A percentile compares a stretch with the other conserved stretches of the same genome.
Evolutionary conservation across 2,329 filamentous ascomycete species (phyloP).

Genomic region (Penicillium brasilianum): DNA sequence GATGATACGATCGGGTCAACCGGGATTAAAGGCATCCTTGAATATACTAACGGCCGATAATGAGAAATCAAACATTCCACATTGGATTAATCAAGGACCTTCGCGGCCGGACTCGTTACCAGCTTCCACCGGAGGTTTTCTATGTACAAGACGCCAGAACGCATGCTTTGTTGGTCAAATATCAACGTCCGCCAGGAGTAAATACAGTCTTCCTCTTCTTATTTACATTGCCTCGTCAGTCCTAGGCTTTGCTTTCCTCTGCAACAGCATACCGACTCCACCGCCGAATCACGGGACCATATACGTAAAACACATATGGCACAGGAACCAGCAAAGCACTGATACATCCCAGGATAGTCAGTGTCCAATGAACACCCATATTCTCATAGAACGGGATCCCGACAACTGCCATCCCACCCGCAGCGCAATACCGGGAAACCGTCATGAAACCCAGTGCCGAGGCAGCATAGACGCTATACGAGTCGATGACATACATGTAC

Average conservation of each 20-base stretch:
- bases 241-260: conserved; percentile 18
- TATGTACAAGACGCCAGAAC: no score
- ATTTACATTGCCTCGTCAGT: no score
- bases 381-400: conserved; percentile 39
- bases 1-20: no score
- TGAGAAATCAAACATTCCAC: no score
- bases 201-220: not conserved
- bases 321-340: conserved; percentile 49
- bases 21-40: no score
- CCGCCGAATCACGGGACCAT: conserved; percentile 28
- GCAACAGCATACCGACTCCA: conserved; percentile 29
- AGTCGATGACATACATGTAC: not conserved
- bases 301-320: conserved; percentile 44
- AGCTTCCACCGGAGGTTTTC: no score
- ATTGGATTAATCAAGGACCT: no score
- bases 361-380: conserved; percentile 50
- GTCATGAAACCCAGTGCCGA: not conserved
- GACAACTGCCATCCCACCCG: not conserved
- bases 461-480: not conserved
- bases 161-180: no score
- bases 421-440: not conserved
- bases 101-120: no score
- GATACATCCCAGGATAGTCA: conserved; percentile 50
- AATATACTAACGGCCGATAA: no score
- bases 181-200: not conserved